Evolutionary conservation across 352 stramenopile species (phyloP), one percentile per base, ranked within the genome.

Genomic region (Globisporangium emineosum): DNA sequence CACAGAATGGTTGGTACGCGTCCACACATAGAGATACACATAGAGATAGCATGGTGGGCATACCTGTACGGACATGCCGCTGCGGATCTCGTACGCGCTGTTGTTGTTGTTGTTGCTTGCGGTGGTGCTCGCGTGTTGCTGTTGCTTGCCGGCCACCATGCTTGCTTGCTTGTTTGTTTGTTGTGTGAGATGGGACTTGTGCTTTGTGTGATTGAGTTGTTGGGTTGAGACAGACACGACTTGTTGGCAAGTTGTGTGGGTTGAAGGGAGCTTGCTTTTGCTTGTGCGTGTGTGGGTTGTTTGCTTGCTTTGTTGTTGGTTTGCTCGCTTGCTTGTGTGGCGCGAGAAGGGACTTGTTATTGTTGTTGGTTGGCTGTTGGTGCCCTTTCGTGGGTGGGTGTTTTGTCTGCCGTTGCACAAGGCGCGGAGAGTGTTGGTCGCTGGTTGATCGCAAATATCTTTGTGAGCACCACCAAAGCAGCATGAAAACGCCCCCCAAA

Each of bases 1-100:
- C 1, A 7, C 40, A 29, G 29, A 17, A 12, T 10, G 30, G 10
- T 45, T 13, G 62, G 49, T 19, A 45, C 64, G 63, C 57, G 30
- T 23, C n/a, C n/a, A 40, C 29, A 35, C 54, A 25, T 21, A 17
- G 25, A 10, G 33, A 27, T 32, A n/a, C 19, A 52, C 7, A 43
- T 47, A 50, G 5, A 51, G 23, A 19, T 7, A 45, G 53, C 4
- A 29, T 21, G 27, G 9, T 17, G 2, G 33, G 43, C 58, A 17
- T 27, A 90, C 82, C 80, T 91, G 83, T 25, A 94, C 85, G 35
- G 79, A 90, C 85, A 94, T 94, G 65, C 85, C 85, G 57, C 83
- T 92, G 62, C 85, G 83, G 69, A 94, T 89, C 72, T 90, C 80
- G 55, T 78, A 86, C 29, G 54, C 60, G 37, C 74, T 69, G 50